phyloP scores from a whole-genome alignment of 805 yeast genomes.

The Soucietia sequanensis region DNA sequence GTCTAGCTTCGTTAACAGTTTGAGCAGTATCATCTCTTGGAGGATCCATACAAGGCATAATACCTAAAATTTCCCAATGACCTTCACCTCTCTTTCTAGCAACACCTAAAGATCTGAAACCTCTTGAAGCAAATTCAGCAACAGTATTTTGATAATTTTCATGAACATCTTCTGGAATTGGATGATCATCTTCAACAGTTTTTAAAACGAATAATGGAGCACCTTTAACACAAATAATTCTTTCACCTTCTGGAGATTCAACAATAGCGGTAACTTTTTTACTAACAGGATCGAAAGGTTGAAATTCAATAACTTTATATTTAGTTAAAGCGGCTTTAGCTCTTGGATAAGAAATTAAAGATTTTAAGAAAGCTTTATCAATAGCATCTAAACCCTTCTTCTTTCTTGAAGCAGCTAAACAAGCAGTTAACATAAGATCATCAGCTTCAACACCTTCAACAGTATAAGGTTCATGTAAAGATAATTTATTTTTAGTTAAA shows the following conservation, averaged over 20 bases:
- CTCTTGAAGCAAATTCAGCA: conserved; percentile 96
- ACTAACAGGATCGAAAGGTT: conserved; percentile 97
- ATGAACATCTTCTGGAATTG: conserved; percentile 89
- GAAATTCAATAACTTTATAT: conserved; percentile 94
- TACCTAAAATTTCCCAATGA: conserved; percentile 96
- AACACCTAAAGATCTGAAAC: conserved; percentile 98
- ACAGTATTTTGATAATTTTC: conserved; percentile 96
- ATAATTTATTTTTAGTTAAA: conserved; percentile 93
- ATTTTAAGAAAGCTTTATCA: conserved; percentile 93
- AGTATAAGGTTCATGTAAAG: conserved; percentile 96
- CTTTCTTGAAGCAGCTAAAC: conserved; percentile 97
- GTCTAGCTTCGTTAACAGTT: conserved; percentile 88
- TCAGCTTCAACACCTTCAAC: conserved; percentile 96
- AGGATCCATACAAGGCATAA: conserved; percentile 99
- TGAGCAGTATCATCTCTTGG: conserved; percentile 98
- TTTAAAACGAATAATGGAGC: conserved; percentile 95
- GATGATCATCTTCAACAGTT: conserved; percentile 97
- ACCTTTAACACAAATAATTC: conserved; percentile 95
- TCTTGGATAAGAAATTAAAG: conserved; percentile 83
- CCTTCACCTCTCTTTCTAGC: conserved; percentile 99
- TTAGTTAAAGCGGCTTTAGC: conserved; percentile 90
- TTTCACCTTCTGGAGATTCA: conserved; percentile 94
- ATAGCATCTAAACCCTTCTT: conserved; percentile 97
- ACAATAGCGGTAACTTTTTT: conserved; percentile 94
- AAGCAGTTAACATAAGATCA: conserved; percentile 95